These are phyloP conservation scores for Rhododendron williamsianum DNA, from an alignment of 148 eudicot species.

Conservation along the genomic window DNA sequence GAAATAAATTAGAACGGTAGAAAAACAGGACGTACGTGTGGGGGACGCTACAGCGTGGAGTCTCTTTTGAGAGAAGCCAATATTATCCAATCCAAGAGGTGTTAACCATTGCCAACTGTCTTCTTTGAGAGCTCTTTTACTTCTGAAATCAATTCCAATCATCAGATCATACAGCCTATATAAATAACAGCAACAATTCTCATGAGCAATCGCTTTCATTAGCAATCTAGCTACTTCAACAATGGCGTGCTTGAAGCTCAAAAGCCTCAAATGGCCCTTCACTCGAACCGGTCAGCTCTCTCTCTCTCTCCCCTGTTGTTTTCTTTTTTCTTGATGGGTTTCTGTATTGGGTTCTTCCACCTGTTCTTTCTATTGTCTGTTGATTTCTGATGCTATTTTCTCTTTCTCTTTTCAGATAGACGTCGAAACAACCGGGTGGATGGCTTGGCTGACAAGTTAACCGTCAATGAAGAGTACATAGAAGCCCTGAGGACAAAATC, in stretches of 20 bases:
- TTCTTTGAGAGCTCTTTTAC: not conserved
- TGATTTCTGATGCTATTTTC: not conserved
- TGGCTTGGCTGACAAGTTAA: conserved; percentile 12
- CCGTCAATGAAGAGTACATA: conserved; percentile 33
- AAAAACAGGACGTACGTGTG: not conserved
- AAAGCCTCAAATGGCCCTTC: not conserved
- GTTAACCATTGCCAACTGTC: not conserved
- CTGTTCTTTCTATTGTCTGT: not conserved
- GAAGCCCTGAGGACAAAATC: conserved; percentile 41
- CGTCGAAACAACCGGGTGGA: not conserved
- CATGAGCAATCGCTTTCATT: not conserved
- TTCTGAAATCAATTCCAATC: not conserved
- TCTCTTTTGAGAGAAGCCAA: not conserved
- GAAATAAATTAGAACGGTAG: not conserved
- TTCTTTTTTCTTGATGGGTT: not conserved
- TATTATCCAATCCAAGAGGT: not conserved
- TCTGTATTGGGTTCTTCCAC: not conserved
- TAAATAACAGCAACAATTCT: not conserved
- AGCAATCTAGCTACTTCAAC: not conserved
- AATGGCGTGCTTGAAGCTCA: conserved; percentile 21
- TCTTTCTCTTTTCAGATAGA: conserved; percentile 12
- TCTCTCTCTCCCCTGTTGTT: not conserved
- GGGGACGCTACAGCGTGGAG: not conserved
- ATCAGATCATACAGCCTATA: not conserved
- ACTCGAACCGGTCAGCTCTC: conserved; percentile 9